Base-by-base conservation (phyloP, 2,329 filamentous ascomycete genomes). In the Didymella keratinophila region DNA sequence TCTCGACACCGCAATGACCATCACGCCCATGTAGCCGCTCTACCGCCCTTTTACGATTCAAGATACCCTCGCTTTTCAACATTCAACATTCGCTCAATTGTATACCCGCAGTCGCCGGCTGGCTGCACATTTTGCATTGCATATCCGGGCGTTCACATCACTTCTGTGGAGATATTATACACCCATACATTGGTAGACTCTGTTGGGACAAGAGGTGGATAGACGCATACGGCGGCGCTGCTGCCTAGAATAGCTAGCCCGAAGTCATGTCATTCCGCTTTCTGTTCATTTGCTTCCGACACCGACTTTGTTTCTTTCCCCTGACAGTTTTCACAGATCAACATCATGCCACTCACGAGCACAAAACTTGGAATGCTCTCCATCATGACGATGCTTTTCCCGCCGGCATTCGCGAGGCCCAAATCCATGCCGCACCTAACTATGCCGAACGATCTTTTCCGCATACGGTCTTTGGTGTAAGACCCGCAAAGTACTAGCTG, bases 401-500 rank as follows among this genome's bases (percentile, higher is more conserved):
- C 14, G 14, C 25, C 41, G 51, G 46, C 47, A 47, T 30, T 47
- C n/a, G 47, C 42, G 10, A 36, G 36, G 28, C 28, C 41, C 37
- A 51, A 36, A 21, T 44, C 21, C 47, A 52, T 48, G 47, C 57
- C 47, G 57, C 52, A 54, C 21, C 36, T 28, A 20, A 36, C 36
- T 47, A 39, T 52, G 47, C 57, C 34, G 42, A 43, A 48, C 28
- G 43, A 52, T 48, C 46, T 55, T 48, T 42, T 37, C 57, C 52
- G 21, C 25, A 51, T 55, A 18, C 14, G 62, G 58, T 54, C 58
- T 56, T 56, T 59, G 58, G 57, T 63, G 56, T 71, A 71, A 71
- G 69, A 72, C 66, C 65, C 58, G 34, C 64, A 63, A 66, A 59
- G 61, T 62, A 61, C 57, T 73, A 72, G 70, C 71, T 67, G 73